Base-by-base conservation (phyloP, 2,329 filamentous ascomycete species). In the Ascochyta koolunga region DNA sequence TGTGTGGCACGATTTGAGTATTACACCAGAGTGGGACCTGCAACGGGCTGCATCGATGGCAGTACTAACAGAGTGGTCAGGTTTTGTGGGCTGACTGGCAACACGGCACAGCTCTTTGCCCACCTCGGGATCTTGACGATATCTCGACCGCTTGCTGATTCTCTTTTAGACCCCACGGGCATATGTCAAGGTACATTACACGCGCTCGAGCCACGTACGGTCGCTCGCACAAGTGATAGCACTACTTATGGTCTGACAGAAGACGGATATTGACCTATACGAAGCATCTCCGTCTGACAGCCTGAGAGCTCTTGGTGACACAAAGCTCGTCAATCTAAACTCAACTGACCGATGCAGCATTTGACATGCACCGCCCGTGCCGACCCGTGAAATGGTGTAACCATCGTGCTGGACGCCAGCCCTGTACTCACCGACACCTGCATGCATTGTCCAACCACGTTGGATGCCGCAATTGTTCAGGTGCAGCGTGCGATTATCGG, bases 271-370 rank as follows among this genome's bases (percentile, higher is more conserved):
- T 51, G 54, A 57, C 54, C 51, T 56, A 62, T 65, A 61, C 58
- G 57, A 63, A 61, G 65, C 65, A 66, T 62, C 50, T 50, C 47
- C 52, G 46, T 52, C 56, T 59, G 52, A 52, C 33, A 48, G 38
- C 21, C 43, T 53, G 45, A 56, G 52, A 59, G 53, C 51, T 53
- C 37, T 56, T 45, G 59, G 61, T 66, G 51, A 64, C 60, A 71
- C 67, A 63, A 59, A 59, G 45, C 53, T 72, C 69, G 70, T 72
- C 60, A 70, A 72, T 71, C 69, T 69, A 62, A 65, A 56, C 54
- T 43, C 59, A 59, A 52, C 56, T 59, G 58, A 59, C 59, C 57
- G 54, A 62, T 54, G 58, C 61, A 59, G 63, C 58, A 61, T 59
- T 62, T 67, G 40, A 33, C 44, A 44, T 41, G 60, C 52, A 68